Evolutionary conservation across 2,329 filamentous ascomycete genomes (phyloP).

Genomic region (Pezicula radicicola): DNA sequence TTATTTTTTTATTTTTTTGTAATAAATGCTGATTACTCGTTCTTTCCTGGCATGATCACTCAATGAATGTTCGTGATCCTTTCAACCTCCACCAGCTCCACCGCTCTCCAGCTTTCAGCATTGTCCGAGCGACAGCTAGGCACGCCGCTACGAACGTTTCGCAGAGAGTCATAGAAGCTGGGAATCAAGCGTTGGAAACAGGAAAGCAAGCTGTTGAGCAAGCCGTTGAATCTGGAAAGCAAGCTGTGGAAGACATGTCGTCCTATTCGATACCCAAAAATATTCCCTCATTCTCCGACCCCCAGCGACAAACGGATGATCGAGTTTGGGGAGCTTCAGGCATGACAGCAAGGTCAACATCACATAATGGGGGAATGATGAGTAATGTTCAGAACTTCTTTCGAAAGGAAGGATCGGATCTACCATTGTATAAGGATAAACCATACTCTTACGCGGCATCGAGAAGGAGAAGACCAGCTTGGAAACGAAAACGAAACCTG

Average conservation of each 20-base stretch:
- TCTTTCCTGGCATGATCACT: conserved; percentile 21
- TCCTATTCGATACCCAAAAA: conserved; percentile 65
- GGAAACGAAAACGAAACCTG: conserved; percentile 61
- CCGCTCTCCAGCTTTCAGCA: conserved; percentile 44
- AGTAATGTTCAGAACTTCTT: conserved; percentile 62
- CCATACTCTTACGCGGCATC: conserved; percentile 71
- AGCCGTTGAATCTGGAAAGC: conserved; percentile 20
- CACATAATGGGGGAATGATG: conserved; percentile 34
- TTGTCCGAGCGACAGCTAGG: conserved; percentile 46
- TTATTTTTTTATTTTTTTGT: neutral
- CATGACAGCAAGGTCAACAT: conserved; percentile 35
- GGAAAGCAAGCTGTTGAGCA: conserved; percentile 28
- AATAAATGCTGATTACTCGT: conserved; percentile 1
- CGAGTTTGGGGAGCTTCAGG: conserved; percentile 58
- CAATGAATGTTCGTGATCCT: conserved; percentile 34
- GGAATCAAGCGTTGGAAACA: conserved; percentile 44
- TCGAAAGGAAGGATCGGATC: conserved; percentile 48
- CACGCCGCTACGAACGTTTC: conserved; percentile 41
- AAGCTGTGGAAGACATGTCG: conserved; percentile 47
- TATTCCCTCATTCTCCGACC: conserved; percentile 65
- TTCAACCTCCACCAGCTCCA: conserved; percentile 30
- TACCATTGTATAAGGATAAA: conserved; percentile 99
- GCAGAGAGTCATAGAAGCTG: conserved; percentile 46
- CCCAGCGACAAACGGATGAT: conserved; percentile 64
- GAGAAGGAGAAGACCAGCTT: conserved; percentile 55